These are phyloP conservation scores for Aspergillus funiculosus DNA, from an alignment of 495 filamentous ascomycete genomes.

Conservation along the genomic window DNA sequence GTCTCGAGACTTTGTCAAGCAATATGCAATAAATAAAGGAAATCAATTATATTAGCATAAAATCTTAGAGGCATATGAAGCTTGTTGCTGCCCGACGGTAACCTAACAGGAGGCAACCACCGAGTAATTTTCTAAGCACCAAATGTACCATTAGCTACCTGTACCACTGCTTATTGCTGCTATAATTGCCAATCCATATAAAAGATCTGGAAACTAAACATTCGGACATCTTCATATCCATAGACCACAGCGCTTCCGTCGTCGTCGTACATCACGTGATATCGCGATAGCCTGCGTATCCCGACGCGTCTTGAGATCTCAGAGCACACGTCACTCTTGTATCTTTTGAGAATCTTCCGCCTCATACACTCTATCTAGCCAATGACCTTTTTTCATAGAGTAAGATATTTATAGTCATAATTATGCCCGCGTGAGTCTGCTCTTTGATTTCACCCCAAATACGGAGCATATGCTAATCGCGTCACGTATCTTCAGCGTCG, in stretches of 20 bases:
- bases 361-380: background rate
- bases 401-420: constrained; percentile 9
- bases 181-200: too few species aligned
- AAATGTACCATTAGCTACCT: too few species aligned
- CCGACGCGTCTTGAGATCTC: constrained; percentile 25
- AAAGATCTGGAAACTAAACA: too few species aligned
- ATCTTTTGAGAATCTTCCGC: background rate
- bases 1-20: background rate
- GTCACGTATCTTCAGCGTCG: constrained; percentile 50
- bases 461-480: constrained; percentile 24
- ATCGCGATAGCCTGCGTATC: constrained; percentile 31
- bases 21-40: background rate
- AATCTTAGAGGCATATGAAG: background rate
- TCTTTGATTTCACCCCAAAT: background rate
- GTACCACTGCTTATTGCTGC: too few species aligned
- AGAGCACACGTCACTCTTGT: background rate
- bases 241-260: too few species aligned
- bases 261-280: constrained; percentile 46
- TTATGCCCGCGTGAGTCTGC: constrained; percentile 44
- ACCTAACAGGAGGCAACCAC: constrained; percentile 8
- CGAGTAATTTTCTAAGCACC: too few species aligned
- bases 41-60: background rate
- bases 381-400: constrained; percentile 12
- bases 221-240: too few species aligned
- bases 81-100: background rate